These are phyloP conservation scores for Solanum chiquidenum DNA, from an alignment of 257 asterid species.

Conservation along the genomic window DNA sequence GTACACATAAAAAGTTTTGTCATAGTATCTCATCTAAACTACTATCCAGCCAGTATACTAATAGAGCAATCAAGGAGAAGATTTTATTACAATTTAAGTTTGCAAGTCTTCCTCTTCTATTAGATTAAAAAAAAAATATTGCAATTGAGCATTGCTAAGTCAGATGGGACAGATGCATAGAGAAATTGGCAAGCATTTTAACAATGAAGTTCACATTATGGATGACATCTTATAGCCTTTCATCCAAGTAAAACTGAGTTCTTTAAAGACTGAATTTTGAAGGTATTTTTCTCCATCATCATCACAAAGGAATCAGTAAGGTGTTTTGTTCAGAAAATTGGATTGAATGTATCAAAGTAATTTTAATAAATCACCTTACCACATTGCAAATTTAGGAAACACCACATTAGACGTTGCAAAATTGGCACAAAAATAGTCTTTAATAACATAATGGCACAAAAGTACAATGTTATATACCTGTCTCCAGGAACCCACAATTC, in stretches of 20 bases:
- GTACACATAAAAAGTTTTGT: no score
- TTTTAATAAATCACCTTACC: background rate
- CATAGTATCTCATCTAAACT: no score
- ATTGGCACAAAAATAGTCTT: background rate
- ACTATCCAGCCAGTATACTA: no score
- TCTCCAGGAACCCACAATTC: background rate
- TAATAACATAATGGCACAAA: background rate
- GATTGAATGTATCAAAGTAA: background rate
- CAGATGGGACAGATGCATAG: background rate
- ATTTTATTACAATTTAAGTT: background rate
- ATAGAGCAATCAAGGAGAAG: background rate
- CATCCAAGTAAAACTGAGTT: background rate
- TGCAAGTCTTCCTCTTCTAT: background rate
- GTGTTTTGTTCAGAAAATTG: background rate
- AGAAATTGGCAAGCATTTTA: background rate
- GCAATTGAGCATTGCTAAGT: background rate
- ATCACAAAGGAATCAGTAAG: background rate
- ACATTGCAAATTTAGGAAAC: background rate
- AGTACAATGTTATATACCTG: background rate
- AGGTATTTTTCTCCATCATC: background rate
- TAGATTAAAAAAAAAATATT: background rate
- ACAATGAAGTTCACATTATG: background rate
- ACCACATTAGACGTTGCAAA: background rate
- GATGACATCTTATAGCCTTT: background rate
- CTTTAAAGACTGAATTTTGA: background rate